These are phyloP conservation scores for Daldinia childiae DNA, from an alignment of 495 filamentous ascomycete species.

Conservation along the genomic window DNA sequence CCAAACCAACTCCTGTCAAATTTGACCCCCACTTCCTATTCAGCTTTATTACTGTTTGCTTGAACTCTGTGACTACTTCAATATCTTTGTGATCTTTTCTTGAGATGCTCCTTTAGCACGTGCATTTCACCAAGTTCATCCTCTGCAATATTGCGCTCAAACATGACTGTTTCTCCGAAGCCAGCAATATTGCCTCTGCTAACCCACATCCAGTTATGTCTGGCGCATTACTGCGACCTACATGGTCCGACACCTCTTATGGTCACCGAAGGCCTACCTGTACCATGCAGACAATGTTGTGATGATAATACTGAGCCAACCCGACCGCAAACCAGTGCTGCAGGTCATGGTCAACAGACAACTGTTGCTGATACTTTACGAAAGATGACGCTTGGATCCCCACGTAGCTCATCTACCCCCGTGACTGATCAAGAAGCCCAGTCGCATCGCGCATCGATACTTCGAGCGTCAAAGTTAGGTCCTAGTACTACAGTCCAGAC, in stretches of 20 bases:
- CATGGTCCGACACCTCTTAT: constrained; percentile 95
- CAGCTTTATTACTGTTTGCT: constrained; percentile 22
- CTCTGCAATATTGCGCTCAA: constrained; percentile 8
- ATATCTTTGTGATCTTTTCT: constrained; percentile 12
- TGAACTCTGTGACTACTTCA: constrained; percentile 10
- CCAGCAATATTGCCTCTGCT: constrained; percentile 48
- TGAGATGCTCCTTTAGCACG: constrained; percentile 30
- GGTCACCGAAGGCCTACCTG: constrained; percentile 87
- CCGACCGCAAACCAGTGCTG: constrained; percentile 50
- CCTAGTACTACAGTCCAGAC: constrained; percentile 25
- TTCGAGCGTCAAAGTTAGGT: constrained; percentile 43
- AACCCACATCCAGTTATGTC: constrained; percentile 75
- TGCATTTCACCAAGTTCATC: constrained; percentile 13
- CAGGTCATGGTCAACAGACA: constrained; percentile 45
- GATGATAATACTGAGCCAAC: constrained; percentile 51
- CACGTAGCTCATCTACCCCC: constrained; percentile 54
- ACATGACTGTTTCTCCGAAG: constrained; percentile 41
- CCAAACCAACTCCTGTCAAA: constrained; percentile 28
- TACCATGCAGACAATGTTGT: constrained; percentile 79
- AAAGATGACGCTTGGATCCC: constrained; percentile 50
- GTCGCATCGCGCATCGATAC: constrained; percentile 51
- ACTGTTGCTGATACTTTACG: constrained; percentile 53
- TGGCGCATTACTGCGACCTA: constrained; percentile 96
- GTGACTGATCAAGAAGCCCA: constrained; percentile 54
- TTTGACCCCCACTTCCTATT: constrained; percentile 27